phyloP scores from a whole-genome alignment of 1,139 yeast species.

The Pichia inconspicua region DNA sequence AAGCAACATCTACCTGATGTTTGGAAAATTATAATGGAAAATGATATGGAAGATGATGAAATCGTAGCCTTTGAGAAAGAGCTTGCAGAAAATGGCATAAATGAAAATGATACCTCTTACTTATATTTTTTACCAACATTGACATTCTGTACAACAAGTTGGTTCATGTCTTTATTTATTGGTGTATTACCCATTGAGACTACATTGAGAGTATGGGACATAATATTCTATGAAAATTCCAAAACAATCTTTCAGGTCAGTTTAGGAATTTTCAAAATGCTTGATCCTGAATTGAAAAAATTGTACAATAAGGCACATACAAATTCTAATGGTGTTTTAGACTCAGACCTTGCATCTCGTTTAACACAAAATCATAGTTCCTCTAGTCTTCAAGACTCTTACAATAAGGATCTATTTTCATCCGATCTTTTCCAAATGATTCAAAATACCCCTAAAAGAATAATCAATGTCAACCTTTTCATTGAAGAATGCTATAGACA shows the following conservation, averaged over 20 bases:
- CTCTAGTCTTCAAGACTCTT: constrained; percentile 2
- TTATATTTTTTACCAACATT: constrained; percentile 78
- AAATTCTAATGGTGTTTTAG: neutral
- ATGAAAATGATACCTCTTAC: constrained; percentile 30
- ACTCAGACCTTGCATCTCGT: constrained; percentile 1
- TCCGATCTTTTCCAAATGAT: constrained; percentile 74
- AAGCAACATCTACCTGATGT: constrained; percentile 77
- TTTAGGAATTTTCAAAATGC: constrained; percentile 68
- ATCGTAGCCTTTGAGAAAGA: neutral
- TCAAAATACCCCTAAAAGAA: constrained; percentile 70
- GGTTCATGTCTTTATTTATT: constrained; percentile 96
- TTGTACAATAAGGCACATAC: constrained; percentile 8
- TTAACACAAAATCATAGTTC: constrained; percentile 2
- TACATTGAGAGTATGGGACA: constrained; percentile 87
- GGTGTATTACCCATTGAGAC: constrained; percentile 85
- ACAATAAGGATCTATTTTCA: constrained; percentile 22
- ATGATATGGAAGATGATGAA: constrained; percentile 13
- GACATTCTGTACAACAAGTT: constrained; percentile 86
- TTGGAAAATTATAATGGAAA: constrained; percentile 46
- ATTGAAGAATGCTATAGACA: constrained; percentile 60
- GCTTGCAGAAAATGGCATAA: neutral
- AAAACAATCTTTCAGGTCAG: constrained; percentile 80
- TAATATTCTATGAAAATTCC: constrained; percentile 85
- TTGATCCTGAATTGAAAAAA: constrained; percentile 55
- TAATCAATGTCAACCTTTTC: constrained; percentile 62